Evolutionary conservation across 768 basidiomycete species (phyloP).

Genomic region (Artomyces pyxidatus): DNA sequence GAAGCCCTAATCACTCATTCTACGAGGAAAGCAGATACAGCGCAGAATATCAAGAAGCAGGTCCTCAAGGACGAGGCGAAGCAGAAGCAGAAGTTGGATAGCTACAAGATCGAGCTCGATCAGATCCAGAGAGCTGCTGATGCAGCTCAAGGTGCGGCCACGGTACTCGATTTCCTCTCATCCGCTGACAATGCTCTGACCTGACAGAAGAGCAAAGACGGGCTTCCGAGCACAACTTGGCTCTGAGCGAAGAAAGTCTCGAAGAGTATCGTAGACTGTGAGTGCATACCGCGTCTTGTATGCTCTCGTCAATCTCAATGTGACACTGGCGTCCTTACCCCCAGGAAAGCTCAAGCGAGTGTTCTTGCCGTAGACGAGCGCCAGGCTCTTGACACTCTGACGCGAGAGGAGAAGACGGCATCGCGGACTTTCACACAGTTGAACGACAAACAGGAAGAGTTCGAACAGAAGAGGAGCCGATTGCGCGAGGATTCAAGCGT

Average conservation of each 20-base stretch:
- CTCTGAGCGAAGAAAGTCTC: conserved; percentile 75
- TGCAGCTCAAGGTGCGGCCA: conserved; percentile 62
- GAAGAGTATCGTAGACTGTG: conserved; percentile 83
- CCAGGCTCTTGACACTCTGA: conserved; percentile 72
- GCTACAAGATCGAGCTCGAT: conserved; percentile 56
- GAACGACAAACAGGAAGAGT: conserved; percentile 59
- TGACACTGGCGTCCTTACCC: neutral
- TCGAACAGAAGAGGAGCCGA: conserved; percentile 48
- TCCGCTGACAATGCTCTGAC: conserved; percentile 15
- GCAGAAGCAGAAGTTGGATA: conserved; percentile 42
- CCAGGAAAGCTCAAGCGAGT: conserved; percentile 73
- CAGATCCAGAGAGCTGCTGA: conserved; percentile 63
- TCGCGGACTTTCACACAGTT: conserved; percentile 55
- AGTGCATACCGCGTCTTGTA: conserved; percentile 19
- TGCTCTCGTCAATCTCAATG: conserved; percentile 6
- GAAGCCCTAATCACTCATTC: conserved; percentile 89
- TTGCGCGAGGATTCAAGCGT: conserved; percentile 44
- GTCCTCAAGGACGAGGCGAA: conserved; percentile 52
- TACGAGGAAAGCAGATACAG: conserved; percentile 67
- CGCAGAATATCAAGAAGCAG: conserved; percentile 51
- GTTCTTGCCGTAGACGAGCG: conserved; percentile 80
- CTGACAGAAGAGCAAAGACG: conserved; percentile 64
- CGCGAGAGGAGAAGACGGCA: conserved; percentile 75
- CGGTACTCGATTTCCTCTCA: neutral
- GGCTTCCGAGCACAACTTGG: conserved; percentile 65